Evolutionary conservation across 768 basidiomycete species (phyloP), one percentile per base, ranked within the genome.

Genomic region (Amanita polypyramis): DNA sequence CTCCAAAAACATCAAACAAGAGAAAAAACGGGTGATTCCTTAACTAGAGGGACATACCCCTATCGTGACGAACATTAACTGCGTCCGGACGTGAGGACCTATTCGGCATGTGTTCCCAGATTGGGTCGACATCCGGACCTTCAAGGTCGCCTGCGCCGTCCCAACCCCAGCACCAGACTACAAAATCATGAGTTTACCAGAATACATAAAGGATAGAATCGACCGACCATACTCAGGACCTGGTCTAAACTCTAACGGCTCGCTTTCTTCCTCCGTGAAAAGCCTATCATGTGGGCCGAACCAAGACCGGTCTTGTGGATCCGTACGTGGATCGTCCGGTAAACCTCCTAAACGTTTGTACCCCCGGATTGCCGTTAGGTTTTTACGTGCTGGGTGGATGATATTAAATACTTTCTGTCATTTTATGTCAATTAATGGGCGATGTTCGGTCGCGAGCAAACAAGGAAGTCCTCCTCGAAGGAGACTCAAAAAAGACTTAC

Each of bases 121-220:
- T 86, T 5, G 95, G 95, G 56, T 98, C 95, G 5, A 99, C 90
- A 58, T 98, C 94, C 0, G 95, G 95, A 36, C 94, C 95, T 54
- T 97, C 95, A 19, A 99, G 76, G 60, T 99, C 95, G 15, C 95
- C 95, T 2, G 95, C 95, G 11, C 95, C 95, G 58, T 99, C 95
- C 95, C 95, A 99, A 15, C 95, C 95, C 95, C 95, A 97, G 61
- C 95, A 98, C 95, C 95, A 97, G 10, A 98, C 95, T 96, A 58
- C n/a, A 34, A 41, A 52, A 30, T 8, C 41, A 49, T 15, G 25
- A 19, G 10, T 23, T 11, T 46, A 19, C 19, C 21, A 35, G 11
- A 40, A 12, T 19, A 12, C 4, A 34, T 49, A 21, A 9, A 14
- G 27, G 41, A 34, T 46, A 49, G 44, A 44, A 20, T 51, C 27